These are phyloP conservation scores for Xerocomus nothofagi DNA, from an alignment of 1,284 basidiomycete genomes.

Conservation along the genomic window DNA sequence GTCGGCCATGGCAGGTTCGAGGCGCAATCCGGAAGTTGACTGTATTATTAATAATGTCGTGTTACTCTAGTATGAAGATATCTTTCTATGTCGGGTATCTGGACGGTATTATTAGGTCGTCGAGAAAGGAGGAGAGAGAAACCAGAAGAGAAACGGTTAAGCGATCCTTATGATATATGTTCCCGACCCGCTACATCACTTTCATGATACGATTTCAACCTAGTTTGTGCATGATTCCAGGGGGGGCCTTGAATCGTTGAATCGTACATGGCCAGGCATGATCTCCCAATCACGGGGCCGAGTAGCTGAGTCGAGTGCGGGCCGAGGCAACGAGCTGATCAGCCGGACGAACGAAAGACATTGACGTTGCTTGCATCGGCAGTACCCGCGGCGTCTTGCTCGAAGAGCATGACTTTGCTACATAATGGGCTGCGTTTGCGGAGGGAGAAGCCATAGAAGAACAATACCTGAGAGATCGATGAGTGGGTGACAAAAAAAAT, in stretches of 20 bases:
- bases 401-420: constrained; percentile 36
- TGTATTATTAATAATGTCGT: not conserved
- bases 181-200: not conserved
- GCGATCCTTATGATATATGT: not conserved
- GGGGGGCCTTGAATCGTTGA: not conserved
- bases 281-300: constrained; percentile 4
- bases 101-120: not conserved
- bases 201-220: constrained; percentile 8
- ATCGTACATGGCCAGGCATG: constrained; percentile 13
- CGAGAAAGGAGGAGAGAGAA: not conserved
- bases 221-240: not conserved
- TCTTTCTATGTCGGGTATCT: constrained; percentile 4
- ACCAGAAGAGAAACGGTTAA: not conserved
- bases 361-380: not conserved
- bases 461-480: constrained; percentile 44
- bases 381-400: not conserved
- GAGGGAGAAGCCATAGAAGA: constrained; percentile 62
- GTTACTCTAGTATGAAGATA: not conserved
- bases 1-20: no score
- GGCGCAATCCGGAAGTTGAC: no score
- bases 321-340: not conserved
- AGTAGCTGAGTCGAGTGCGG: not conserved
- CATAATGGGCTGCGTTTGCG: constrained; percentile 61
- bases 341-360: not conserved
- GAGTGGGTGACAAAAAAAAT: not conserved